These are phyloP conservation scores for Coriaria nepalensis DNA, from an alignment of 306 rosid genomes.

Conservation along the genomic window DNA sequence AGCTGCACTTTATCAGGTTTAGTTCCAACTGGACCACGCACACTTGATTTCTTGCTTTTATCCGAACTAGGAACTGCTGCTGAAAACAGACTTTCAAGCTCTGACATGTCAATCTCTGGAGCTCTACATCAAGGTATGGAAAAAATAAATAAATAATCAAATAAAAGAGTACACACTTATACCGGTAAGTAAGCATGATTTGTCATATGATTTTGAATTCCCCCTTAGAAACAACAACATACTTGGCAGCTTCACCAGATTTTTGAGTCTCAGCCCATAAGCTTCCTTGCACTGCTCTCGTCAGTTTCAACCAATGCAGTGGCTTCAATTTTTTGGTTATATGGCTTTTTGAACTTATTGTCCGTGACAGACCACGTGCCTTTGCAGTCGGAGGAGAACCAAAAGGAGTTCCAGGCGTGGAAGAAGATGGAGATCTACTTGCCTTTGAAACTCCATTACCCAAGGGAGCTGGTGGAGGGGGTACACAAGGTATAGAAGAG, in stretches of 20 bases:
- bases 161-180: too few relatives aligned
- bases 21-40: conserved; percentile 34
- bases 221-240: conserved; percentile 20
- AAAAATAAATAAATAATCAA: too few relatives aligned
- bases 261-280: conserved; percentile 92
- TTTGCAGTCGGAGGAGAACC: conserved; percentile 23
- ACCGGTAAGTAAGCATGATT: too few relatives aligned
- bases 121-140: conserved; percentile 45
- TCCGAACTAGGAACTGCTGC: conserved; percentile 50
- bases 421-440: conserved; percentile 14
- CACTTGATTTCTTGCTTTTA: conserved; percentile 29
- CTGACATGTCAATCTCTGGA: conserved; percentile 90
- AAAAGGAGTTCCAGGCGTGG: conserved; percentile 24
- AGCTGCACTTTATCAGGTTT: conserved; percentile 82
- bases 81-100: conserved; percentile 83
- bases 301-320: conserved; percentile 78
- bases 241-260: conserved; percentile 64
- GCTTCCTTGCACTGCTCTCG: conserved; percentile 83
- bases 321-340: conserved; percentile 74
- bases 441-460: conserved; percentile 33
- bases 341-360: conserved; percentile 28
- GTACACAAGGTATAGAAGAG: conserved; percentile 26
- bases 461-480: conserved; percentile 55
- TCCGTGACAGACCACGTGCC: conserved; percentile 41
- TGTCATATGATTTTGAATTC: conserved; percentile 13